Base-by-base conservation (phyloP, 2,329 filamentous ascomycete genomes). In the Raffaelea arxii region DNA sequence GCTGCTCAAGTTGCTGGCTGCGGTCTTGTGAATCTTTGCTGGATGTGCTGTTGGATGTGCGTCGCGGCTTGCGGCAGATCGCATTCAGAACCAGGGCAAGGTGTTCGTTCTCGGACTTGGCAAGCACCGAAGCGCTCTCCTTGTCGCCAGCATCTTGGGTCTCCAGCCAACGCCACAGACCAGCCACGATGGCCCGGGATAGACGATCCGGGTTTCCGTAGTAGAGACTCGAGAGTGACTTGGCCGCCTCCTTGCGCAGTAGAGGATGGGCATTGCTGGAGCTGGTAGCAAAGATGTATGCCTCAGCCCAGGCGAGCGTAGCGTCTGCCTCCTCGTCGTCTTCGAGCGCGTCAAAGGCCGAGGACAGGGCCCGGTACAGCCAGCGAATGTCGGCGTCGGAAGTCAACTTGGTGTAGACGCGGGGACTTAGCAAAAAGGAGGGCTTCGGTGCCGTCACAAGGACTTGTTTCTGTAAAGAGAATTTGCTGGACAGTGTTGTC, bases 361-460 rank as follows among this genome's bases (percentile, higher is more conserved):
- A 75, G 16, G 75, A 68, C 42, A 97, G 68, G 25, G 88, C 83
- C 53, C 80, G 77, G 37, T 82, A 69, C 44, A 86, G 75, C 86
- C 92, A 96, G 46, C 69, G 71, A 19, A 89, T 69, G 56, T 98
- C 92, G 45, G 90, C 85, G 47, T 84, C 80, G 1, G 72, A 66
- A 2, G 75, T 72, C 22, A 95, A 58, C 59, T 95, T 96, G 32
- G 82, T 81, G 64, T 92, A 97, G 5, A 95, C 78, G 51, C 86
- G 84, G 27, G 84, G 76, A 57, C 86, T 95, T 6, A 97, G 72
- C 19, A 97, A 69, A 61, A 94, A 92, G 0, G 91, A 94, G 14
- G 86, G 82, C 61, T 94, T 95, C 0, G 86, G 81, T n/a, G 82
- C 80, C 32, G 81, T 63, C 2, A 74, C 72, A 49, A 94, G 71